Base-by-base conservation (phyloP, 495 filamentous ascomycete species). In the Cudoniella acicularis region DNA sequence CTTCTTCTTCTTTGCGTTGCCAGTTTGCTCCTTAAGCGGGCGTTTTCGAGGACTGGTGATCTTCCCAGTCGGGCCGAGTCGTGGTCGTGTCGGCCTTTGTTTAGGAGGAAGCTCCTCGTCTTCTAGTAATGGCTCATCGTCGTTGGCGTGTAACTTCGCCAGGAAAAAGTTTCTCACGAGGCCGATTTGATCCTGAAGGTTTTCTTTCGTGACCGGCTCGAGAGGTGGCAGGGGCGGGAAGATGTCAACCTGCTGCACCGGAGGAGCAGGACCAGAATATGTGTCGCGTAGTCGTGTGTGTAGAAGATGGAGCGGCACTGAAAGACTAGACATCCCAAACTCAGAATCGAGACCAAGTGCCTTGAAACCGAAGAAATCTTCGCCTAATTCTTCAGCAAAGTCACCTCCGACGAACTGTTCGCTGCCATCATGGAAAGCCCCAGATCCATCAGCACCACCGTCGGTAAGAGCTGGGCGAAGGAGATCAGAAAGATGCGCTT, bases 301-400 rank as follows among this genome's bases (percentile, higher is more conserved):
- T 17, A 99, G 80, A 18, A 99, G 82, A 77, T 99, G 94, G 20
- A 99, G 79, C 18, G 94, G 94, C 27, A 99, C 94, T 36, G 89
- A 92, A 46, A 97, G 80, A 47, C 87, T 86, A 18, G 89, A 84
- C 54, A 92, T 78, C 13, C 91, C 90, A 67, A 97, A 86, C 67
- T 98, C 94, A 57, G 83, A 85, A 66, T 96, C 93, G 25, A 98
- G 79, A 17, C 94, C 94, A 30, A 98, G 80, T 62, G 96, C 93
- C 70, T 92, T 93, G 81, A 99, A 97, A 10, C 94, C 94, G 63
- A 99, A 98, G 81, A 96, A 99, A 74, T 99, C 94, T 73, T 97
- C 94, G 58, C 90, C 92, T 26, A 98, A 87, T 64, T 98, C 94
- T 73, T 96, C 94, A 1, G 94, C 94, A 69, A 97, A 99, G 68